phyloP scores from a whole-genome alignment of 306 rosid genomes.

The Medicago lupulina region DNA sequence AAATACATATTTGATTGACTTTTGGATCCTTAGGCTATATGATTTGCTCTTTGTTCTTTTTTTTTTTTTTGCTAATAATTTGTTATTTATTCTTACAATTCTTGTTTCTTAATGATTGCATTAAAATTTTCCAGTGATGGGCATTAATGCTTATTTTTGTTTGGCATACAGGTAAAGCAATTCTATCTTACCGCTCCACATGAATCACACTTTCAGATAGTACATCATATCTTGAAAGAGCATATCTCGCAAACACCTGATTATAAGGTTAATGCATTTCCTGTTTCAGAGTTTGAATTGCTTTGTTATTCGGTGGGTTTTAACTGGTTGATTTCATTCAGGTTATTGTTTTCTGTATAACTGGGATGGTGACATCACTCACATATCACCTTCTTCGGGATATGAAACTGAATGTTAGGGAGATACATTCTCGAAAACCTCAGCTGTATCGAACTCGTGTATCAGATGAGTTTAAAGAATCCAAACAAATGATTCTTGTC shows the following conservation, averaged over 20 bases:
- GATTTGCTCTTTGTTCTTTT: not conserved
- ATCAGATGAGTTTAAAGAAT: constrained; percentile 85
- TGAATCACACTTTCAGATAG: constrained; percentile 76
- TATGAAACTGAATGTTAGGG: constrained; percentile 92
- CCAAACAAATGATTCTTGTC: constrained; percentile 78
- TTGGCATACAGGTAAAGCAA: constrained; percentile 71
- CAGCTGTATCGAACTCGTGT: constrained; percentile 82
- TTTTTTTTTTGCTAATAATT: not conserved
- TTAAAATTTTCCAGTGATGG: constrained; percentile 32
- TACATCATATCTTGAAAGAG: constrained; percentile 75
- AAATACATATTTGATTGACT: constrained; percentile 11
- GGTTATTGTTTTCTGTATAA: constrained; percentile 88
- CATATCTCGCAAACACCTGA: constrained; percentile 74
- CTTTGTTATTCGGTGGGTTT: constrained; percentile 31
- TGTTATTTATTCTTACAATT: not conserved
- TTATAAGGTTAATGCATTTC: constrained; percentile 67
- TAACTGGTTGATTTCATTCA: constrained; percentile 50
- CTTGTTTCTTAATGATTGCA: constrained; percentile 11
- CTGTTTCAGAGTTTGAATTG: constrained; percentile 29
- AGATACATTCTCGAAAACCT: constrained; percentile 92
- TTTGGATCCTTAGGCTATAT: constrained; percentile 25
- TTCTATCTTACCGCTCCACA: constrained; percentile 74
- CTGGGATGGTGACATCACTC: constrained; percentile 89
- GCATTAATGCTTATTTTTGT: constrained; percentile 39
- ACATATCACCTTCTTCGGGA: constrained; percentile 72